These are phyloP conservation scores for Gaeumannomyces tritici DNA, from an alignment of 2,329 filamentous ascomycete genomes.

Conservation along the genomic window DNA sequence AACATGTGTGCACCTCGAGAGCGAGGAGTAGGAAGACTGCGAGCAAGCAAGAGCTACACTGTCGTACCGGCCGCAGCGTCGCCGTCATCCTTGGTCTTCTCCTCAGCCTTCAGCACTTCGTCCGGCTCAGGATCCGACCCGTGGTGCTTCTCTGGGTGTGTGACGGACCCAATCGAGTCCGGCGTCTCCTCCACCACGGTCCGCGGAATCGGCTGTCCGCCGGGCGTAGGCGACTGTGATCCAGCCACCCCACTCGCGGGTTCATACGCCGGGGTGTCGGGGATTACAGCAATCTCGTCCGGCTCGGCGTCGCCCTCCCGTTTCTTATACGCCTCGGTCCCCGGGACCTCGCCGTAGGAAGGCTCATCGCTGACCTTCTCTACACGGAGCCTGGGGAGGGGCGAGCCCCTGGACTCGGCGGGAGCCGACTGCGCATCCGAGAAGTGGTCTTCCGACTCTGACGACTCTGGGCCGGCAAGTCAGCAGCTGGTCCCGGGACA, in stretches of 20 bases:
- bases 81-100: conserved; percentile 22
- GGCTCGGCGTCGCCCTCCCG: conserved; percentile 48
- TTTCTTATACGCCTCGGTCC: conserved; percentile 46
- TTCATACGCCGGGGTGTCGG: conserved; percentile 16
- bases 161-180: conserved; percentile 32
- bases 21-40: conserved; percentile 9
- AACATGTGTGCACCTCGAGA: conserved; percentile 16
- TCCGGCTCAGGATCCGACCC: conserved; percentile 45
- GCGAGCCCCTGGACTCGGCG: conserved; percentile 33
- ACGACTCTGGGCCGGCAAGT: conserved; percentile 14
- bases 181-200: conserved; percentile 44
- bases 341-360: conserved; percentile 52
- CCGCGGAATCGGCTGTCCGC: conserved; percentile 33
- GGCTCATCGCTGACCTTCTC: conserved; percentile 49
- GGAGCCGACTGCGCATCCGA: conserved; percentile 52
- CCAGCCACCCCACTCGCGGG: conserved; percentile 14
- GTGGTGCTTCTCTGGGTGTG: conserved; percentile 33
- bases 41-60: conserved; percentile 16
- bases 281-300: conserved; percentile 47
- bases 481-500: neutral
- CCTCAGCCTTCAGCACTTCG: conserved; percentile 35
- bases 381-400: conserved; percentile 48
- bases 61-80: conserved; percentile 24
- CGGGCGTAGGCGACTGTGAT: conserved; percentile 18
- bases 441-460: conserved; percentile 62